Evolutionary conservation across 2,329 filamentous ascomycete genomes (phyloP), one percentile per base, ranked within the genome.

Genomic region (Waltergamsia citrina): DNA sequence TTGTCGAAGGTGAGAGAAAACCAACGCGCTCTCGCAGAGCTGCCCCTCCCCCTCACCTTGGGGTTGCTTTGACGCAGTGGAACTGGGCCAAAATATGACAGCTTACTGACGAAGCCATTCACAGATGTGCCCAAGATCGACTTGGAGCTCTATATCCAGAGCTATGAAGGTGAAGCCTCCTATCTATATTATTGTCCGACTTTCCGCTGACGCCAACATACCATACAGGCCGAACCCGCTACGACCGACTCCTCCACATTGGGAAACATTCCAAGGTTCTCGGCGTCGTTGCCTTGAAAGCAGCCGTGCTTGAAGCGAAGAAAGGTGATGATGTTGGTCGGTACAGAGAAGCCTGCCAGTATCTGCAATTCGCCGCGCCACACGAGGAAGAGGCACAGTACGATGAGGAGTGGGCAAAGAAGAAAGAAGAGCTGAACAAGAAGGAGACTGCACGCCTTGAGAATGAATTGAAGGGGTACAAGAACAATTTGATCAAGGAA

Each of bases 401-500:
- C 36, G 87, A 96, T 49, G 62, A 68, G 16, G 62, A 63, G n/a
- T 96, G 90, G 90, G 70, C 81, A n/a, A 71, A 81, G 7, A 66
- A 62, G 38, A 81, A 72, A 24, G 74, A 78, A 16, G 74, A 74
- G 41, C 63, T 71, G 33, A 85, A 88, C 47, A 74, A 74, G 44
- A 60, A 64, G 2, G 82, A 94, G 55, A 80, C 80, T 1, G 67
- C 76, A 36, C 74, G 82, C n/a, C 66, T 96, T 36, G 86, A 95
- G 52, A 65, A 72, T 12, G 86, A 96, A 56, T 67, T 98, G 15
- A 88, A 87, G 56, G 81, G 81, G 2, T 96, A 96, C 59, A 94
- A 92, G 60, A 94, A 95, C 53, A 98, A 96, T 49, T 63, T 96
- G 28, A 87, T 98, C 48, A 94, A 95, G 54, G 92, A 98, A 62